Percentiles rank a stretch among this genome's conserved stretches.
These are phyloP conservation scores for Ophiocordyceps polyrhachis-furcata DNA, from an alignment of 2,329 filamentous ascomycete genomes.

Conservation along the genomic window DNA sequence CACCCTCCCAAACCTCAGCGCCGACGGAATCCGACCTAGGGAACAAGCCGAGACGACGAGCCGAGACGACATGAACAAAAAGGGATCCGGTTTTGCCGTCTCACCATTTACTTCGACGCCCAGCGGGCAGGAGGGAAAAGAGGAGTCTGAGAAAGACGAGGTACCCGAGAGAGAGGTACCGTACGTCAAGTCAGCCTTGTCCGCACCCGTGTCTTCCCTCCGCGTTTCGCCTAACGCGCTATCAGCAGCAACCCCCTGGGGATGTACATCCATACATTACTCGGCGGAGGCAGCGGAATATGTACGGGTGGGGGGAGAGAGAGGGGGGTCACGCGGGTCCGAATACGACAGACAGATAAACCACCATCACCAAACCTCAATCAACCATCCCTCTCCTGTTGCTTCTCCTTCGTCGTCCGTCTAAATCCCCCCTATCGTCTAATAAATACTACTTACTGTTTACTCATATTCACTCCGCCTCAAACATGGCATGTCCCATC, in stretches of 20 bases:
- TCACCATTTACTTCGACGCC: background rate
- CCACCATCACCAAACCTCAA: background rate
- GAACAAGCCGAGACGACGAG: too few relatives aligned
- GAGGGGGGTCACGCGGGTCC: background rate
- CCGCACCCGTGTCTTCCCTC: too few relatives aligned
- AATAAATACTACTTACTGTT: background rate
- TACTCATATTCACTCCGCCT: background rate
- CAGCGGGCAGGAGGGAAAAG: too few relatives aligned
- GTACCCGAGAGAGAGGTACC: too few relatives aligned
- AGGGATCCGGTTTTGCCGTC: background rate
- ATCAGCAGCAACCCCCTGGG: too few relatives aligned
- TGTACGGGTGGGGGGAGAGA: background rate
- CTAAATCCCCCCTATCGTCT: background rate
- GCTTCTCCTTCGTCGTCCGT: background rate
- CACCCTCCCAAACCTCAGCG: constrained; percentile 8
- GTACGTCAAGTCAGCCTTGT: background rate
- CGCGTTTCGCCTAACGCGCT: too few relatives aligned
- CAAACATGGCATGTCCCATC: background rate
- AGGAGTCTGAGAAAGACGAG: too few relatives aligned
- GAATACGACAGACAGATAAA: background rate
- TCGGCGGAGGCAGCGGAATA: background rate
- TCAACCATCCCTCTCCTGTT: background rate
- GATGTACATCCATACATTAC: too few relatives aligned
- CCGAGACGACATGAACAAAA: background rate
- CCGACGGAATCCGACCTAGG: constrained; percentile 1